Evolutionary conservation across 768 basidiomycete species (phyloP), one percentile per base, ranked within the genome.

Genomic region (Chalciporus pseudorubinellus): DNA sequence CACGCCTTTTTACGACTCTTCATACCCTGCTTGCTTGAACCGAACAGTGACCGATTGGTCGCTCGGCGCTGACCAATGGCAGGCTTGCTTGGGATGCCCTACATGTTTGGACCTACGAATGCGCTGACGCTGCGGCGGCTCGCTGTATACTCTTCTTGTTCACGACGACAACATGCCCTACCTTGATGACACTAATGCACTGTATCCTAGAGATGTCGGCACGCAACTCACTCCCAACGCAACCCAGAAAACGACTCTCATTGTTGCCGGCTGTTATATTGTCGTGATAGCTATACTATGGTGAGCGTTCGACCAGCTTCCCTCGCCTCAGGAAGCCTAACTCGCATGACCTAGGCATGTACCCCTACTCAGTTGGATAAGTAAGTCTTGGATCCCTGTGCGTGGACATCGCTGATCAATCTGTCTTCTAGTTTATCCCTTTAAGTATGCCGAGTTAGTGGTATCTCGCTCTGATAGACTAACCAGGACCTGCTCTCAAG

Each of bases 201-300:
- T 69, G 51, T 58, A 62, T 43, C 10, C 57, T 31, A 71, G 68
- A 56, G 65, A 69, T 24, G 48, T 40, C n/a, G 28, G 33, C 41
- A 44, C 69, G 36, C 56, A 61, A 39, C 65, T 92, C 31, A 81
- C 80, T 20, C 89, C 89, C 1, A 89, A 81, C 55, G 73, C 70
- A 10, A 92, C 90, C 8, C 90, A 92, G 65, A 73, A 75, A 57
- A 82, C 74, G 13, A 93, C 91, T 1, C 71, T 93, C 42, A 91
- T 93, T 48, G 85, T 91, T 26, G 91, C 89, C 7, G 89, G 81
- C 10, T 76, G 75, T 26, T 93, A 92, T 68, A 72, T 92, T 49
- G 22, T 92, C 20, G 77, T 70, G 4, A 93, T 92, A 65, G 86
- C 74, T n/a, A 83, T 93, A 47, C 70, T 93, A 55, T 93, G 91